Evolutionary conservation across 192 early-diverging fungal species (phyloP).

Genomic region (Jimgerdemannia flammicorona): DNA sequence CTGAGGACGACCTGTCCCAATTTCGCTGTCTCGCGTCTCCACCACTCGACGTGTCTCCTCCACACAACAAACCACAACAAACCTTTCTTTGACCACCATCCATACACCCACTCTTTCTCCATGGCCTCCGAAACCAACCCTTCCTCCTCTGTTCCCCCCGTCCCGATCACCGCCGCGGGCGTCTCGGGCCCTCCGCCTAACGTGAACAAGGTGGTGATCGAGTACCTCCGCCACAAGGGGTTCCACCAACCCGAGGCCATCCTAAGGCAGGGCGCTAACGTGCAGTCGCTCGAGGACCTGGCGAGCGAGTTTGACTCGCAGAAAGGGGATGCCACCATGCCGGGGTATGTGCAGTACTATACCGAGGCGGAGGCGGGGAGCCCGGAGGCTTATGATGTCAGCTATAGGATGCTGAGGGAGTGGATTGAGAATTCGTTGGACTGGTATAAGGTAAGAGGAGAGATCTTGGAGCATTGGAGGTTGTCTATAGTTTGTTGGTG

Average conservation of each 20-base stretch:
- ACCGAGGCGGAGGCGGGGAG: slow-evolving; percentile 70
- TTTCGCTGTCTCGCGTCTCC: background rate
- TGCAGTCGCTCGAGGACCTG: slow-evolving; percentile 46
- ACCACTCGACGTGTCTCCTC: background rate
- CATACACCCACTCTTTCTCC: background rate
- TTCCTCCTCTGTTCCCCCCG: background rate
- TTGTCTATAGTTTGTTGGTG: no score
- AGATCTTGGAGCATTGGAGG: background rate
- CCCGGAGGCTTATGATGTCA: slow-evolving; percentile 77
- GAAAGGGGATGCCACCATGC: slow-evolving; percentile 52
- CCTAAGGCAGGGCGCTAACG: slow-evolving; percentile 53
- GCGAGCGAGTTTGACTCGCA: slow-evolving; percentile 23
- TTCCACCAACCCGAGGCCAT: slow-evolving; percentile 58
- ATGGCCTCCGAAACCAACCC: background rate
- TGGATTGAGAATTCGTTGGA: slow-evolving; percentile 96
- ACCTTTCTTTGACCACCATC: background rate
- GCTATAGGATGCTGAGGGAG: slow-evolving; percentile 71
- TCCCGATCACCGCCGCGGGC: background rate
- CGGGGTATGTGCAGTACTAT: slow-evolving; percentile 64
- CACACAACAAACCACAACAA: background rate
- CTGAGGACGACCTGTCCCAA: background rate
- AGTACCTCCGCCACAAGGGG: slow-evolving; percentile 60
- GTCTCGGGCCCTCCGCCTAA: background rate
- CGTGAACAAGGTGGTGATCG: slow-evolving; percentile 14
- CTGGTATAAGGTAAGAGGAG: slow-evolving; percentile 75